Percentiles rank a stretch among this genome's conserved stretches.
phyloP scores from a whole-genome alignment of 495 filamentous ascomycete species.

The Tetracladium marchalianum region DNA sequence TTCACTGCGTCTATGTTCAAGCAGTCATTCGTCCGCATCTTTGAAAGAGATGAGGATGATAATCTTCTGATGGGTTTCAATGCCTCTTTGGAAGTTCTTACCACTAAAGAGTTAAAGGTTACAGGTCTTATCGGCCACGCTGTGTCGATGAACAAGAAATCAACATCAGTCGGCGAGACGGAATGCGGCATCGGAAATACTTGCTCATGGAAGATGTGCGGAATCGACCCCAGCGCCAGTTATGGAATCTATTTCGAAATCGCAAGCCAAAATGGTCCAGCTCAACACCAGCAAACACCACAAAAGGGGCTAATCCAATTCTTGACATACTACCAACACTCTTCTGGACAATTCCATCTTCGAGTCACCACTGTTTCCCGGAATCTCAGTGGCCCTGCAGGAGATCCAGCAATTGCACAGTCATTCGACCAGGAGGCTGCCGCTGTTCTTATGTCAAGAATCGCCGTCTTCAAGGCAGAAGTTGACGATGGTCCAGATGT shows the following conservation, averaged over 20 bases:
- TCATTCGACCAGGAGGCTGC: conserved; percentile 98
- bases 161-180: conserved; percentile 90
- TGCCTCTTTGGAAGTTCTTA: conserved; percentile 89
- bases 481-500: conserved; percentile 99
- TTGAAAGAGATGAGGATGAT: conserved; percentile 92
- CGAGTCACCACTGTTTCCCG: conserved; percentile 90
- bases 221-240: conserved; percentile 85
- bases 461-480: conserved; percentile 98
- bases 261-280: conserved; percentile 82
- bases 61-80: conserved; percentile 98
- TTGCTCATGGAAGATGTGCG: conserved; percentile 99
- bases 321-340: conserved; percentile 97
- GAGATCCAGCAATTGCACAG: conserved; percentile 94
- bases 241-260: conserved; percentile 98
- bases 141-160: conserved; percentile 95
- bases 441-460: conserved; percentile 95
- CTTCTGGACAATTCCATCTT: conserved; percentile 91
- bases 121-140: conserved; percentile 97
- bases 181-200: conserved; percentile 99
- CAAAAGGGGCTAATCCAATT: conserved; percentile 98
- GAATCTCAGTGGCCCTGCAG: conserved; percentile 85
- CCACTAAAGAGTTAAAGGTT: conserved; percentile 97
- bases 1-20: conserved; percentile 99
- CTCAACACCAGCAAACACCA: conserved; percentile 74
- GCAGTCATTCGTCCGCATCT: conserved; percentile 94